These are phyloP conservation scores for Oryza coarctata DNA, from an alignment of 176 grass and related monocot species.

Conservation along the genomic window DNA sequence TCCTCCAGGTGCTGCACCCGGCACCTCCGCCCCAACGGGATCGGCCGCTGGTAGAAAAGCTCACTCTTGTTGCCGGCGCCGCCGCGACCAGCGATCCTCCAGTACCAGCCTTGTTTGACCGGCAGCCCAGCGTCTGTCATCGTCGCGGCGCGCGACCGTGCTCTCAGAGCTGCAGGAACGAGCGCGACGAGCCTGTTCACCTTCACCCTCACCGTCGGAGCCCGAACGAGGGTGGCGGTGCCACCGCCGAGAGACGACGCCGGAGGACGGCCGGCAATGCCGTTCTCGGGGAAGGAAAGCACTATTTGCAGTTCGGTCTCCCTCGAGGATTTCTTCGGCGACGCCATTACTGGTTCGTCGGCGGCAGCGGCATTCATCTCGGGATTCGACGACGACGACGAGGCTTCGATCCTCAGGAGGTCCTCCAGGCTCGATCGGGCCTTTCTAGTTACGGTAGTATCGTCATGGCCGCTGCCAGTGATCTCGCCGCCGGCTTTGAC, in stretches of 20 bases:
- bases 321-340: not conserved
- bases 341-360: not conserved
- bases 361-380: not conserved
- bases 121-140: not conserved
- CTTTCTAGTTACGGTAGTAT: not conserved
- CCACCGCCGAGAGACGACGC: not conserved
- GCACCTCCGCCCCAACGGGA: constrained; percentile 44
- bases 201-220: not conserved
- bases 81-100: not conserved
- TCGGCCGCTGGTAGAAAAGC: constrained; percentile 45
- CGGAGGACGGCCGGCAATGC: not conserved
- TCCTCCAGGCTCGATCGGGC: constrained; percentile 32
- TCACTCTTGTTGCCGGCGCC: not conserved
- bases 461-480: not conserved
- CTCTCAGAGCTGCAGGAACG: not conserved
- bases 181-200: not conserved
- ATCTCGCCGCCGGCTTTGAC: too few species aligned
- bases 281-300: not conserved
- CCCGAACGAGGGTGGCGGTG: not conserved
- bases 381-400: too few species aligned
- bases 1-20: constrained; percentile 46
- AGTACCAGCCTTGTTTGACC: not conserved
- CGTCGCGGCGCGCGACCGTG: not conserved
- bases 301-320: not conserved
- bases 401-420: constrained; percentile 31